Evolutionary conservation across 768 basidiomycete species (phyloP).

Genomic region (Panaeolus papilionaceus): DNA sequence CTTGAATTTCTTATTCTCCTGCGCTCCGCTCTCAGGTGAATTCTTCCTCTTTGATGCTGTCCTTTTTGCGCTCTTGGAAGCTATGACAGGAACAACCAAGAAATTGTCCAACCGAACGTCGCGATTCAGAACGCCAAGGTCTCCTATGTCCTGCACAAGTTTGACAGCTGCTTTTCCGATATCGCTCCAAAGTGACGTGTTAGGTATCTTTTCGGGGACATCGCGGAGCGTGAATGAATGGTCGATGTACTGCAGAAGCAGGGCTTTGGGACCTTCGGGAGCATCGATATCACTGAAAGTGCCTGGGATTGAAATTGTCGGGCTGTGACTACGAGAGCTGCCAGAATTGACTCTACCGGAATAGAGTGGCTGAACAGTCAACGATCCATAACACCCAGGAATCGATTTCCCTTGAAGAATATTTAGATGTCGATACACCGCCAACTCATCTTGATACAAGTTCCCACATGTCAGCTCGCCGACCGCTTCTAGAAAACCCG

Average conservation of each 20-base stretch:
- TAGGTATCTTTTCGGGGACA: conserved; percentile 19
- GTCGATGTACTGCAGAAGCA: conserved; percentile 24
- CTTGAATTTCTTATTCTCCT: conserved; percentile 17
- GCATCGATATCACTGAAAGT: too few species aligned
- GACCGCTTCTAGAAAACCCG: conserved; percentile 19
- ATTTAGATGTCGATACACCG: conserved; percentile 20
- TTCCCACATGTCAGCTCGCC: not conserved
- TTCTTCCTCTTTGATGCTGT: conserved; percentile 3
- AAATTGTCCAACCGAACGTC: conserved; percentile 28
- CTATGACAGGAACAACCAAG: conserved; percentile 22
- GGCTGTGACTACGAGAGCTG: conserved; percentile 1
- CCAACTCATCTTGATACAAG: conserved; percentile 17
- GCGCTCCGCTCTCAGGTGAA: not conserved
- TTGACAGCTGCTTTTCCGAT: conserved; percentile 24
- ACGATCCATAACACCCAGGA: conserved; percentile 24
- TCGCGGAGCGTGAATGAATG: conserved; percentile 25
- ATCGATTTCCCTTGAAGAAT: conserved; percentile 21
- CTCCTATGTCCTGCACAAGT: conserved; percentile 24
- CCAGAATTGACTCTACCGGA: not conserved
- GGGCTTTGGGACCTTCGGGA: conserved; percentile 11
- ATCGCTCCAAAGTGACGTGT: conserved; percentile 21
- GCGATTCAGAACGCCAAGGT: conserved; percentile 23
- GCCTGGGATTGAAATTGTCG: not conserved
- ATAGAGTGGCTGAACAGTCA: conserved; percentile 1
- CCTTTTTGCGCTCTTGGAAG: not conserved